phyloP scores from a whole-genome alignment of 352 stramenopile genomes.

The Pythium periplocum region DNA sequence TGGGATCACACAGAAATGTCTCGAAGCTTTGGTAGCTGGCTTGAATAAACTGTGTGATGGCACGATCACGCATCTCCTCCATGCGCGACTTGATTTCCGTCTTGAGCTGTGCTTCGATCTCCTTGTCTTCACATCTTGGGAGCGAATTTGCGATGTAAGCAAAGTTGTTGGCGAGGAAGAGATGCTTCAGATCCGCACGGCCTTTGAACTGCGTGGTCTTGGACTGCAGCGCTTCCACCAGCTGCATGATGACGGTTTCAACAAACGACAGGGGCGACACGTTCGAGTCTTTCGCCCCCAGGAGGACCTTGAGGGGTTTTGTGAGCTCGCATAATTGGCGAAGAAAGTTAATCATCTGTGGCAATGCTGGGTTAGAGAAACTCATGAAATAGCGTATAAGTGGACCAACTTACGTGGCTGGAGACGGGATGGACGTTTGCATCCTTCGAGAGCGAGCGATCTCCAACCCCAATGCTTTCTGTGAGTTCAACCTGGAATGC shows the following conservation, averaged over 20 bases:
- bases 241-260: constrained; percentile 61
- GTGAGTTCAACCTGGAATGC: constrained; percentile 58
- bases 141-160: constrained; percentile 87
- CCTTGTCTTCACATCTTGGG: constrained; percentile 41
- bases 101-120: constrained; percentile 48
- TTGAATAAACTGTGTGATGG: constrained; percentile 81
- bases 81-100: constrained; percentile 76
- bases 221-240: constrained; percentile 48
- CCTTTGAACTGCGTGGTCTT: constrained; percentile 53
- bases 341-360: constrained; percentile 68
- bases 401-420: constrained; percentile 43
- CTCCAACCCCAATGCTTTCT: constrained; percentile 30
- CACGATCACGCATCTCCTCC: constrained; percentile 78
- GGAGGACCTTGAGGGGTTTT: constrained; percentile 48
- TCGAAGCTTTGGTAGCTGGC: constrained; percentile 69
- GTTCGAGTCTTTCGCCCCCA: constrained; percentile 43
- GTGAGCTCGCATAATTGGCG: constrained; percentile 67
- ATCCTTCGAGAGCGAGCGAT: constrained; percentile 56
- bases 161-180: constrained; percentile 95
- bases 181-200: constrained; percentile 48
- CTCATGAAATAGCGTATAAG: constrained; percentile 2
- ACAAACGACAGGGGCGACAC: constrained; percentile 45
- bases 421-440: constrained; percentile 76
- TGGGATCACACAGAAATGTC: constrained; percentile 67
- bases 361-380: constrained; percentile 1